These are phyloP conservation scores for Cucurbita pepo DNA, from an alignment of 306 rosid species.

Conservation along the genomic window DNA sequence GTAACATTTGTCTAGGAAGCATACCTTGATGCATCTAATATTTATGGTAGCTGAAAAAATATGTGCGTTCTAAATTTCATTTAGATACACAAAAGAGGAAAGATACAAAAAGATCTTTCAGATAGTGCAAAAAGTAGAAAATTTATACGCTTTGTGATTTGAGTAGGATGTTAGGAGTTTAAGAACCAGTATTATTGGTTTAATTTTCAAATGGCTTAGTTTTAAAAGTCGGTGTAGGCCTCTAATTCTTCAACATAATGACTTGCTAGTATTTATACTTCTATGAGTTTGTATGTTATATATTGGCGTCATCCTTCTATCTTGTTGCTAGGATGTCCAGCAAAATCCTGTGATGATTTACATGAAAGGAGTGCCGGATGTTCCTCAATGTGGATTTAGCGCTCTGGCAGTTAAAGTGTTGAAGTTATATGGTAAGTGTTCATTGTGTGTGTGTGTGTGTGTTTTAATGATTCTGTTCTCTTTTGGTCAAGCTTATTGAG, in stretches of 20 bases:
- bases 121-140: not conserved
- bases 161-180: not conserved
- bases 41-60: not conserved
- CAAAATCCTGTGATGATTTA: slow-evolving; percentile 66
- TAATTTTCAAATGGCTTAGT: not conserved
- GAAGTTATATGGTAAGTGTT: slow-evolving; percentile 34
- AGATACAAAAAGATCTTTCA: not conserved
- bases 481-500: not conserved
- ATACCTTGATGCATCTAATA: not conserved
- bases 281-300: not conserved
- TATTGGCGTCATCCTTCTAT: not conserved
- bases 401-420: slow-evolving; percentile 66
- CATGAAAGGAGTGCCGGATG: slow-evolving; percentile 72
- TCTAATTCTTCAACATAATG: not conserved
- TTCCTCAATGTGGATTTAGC: slow-evolving; percentile 79
- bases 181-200: not conserved
- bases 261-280: not conserved
- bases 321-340: slow-evolving; percentile 53
- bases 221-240: not conserved
- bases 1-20: not conserved
- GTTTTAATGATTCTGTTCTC: not conserved
- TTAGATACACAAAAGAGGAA: not conserved
- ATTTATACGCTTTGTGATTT: not conserved
- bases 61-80: not conserved
- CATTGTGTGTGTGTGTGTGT: not conserved